phyloP scores from a whole-genome alignment of 2,329 filamentous ascomycete genomes.

The Trichoderma sp. region DNA sequence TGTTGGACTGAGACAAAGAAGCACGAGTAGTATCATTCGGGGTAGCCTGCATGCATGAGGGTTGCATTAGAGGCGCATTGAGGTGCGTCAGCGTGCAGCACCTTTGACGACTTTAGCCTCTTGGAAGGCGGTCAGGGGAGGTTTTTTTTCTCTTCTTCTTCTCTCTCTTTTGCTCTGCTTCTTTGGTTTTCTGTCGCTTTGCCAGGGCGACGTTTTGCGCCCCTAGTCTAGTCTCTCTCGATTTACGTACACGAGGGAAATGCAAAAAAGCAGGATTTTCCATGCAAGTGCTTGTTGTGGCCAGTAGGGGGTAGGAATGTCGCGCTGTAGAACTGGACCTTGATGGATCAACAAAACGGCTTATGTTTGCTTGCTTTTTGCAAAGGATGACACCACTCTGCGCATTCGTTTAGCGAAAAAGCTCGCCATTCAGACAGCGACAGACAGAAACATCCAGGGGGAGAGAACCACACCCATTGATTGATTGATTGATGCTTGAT shows the following conservation, averaged over 20 bases:
- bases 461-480: background rate
- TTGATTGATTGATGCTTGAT: background rate
- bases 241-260: background rate
- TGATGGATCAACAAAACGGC: background rate
- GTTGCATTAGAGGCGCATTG: conserved; percentile 15
- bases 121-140: conserved; percentile 6
- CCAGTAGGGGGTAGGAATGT: background rate
- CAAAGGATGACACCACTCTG: background rate
- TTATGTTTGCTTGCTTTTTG: background rate
- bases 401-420: background rate
- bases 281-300: background rate
- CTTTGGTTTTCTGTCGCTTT: background rate
- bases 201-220: background rate
- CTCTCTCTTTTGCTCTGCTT: background rate
- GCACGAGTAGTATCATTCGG: background rate
- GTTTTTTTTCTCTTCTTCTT: background rate
- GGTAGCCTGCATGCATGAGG: background rate
- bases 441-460: background rate
- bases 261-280: background rate
- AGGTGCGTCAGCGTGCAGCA: conserved; percentile 16
- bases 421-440: background rate
- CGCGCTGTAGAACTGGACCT: background rate
- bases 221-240: background rate
- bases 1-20: background rate
- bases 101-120: background rate